These are phyloP conservation scores for Blepharisma stoltei DNA, from an alignment of 73 alveolate genomes.

Conservation along the genomic window DNA sequence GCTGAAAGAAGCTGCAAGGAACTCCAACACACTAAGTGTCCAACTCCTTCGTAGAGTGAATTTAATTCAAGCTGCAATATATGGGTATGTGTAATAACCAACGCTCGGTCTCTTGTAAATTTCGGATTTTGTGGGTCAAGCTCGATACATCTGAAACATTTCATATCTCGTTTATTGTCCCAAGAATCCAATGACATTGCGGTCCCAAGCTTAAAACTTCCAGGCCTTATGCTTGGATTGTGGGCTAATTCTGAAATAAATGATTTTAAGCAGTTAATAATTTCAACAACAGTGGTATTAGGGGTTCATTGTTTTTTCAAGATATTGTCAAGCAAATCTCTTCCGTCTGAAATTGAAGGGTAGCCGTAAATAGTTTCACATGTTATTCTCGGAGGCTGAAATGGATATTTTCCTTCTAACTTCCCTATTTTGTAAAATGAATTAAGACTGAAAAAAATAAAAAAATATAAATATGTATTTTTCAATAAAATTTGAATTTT, in stretches of 20 bases:
- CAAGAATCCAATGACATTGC: conserved; percentile 9
- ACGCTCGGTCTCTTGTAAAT: conserved; percentile 8
- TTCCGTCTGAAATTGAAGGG: conserved; percentile 53
- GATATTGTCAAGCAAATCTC: conserved; percentile 48
- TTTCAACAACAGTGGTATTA: conserved; percentile 20
- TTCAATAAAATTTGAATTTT: too few species aligned
- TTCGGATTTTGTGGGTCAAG: conserved; percentile 28
- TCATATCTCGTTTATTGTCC: conserved; percentile 8
- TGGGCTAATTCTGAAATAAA: neutral
- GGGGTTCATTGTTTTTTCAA: conserved; percentile 44
- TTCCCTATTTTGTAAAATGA: too few species aligned
- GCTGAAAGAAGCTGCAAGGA: neutral
- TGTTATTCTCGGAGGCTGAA: conserved; percentile 24
- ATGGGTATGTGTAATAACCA: conserved; percentile 18
- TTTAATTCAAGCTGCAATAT: conserved; percentile 19
- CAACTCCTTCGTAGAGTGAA: neutral
- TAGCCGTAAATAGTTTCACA: conserved; percentile 11
- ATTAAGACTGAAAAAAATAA: too few species aligned
- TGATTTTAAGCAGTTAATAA: neutral
- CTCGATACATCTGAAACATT: neutral
- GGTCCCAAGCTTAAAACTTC: conserved; percentile 24
- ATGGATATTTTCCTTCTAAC: conserved; percentile 29
- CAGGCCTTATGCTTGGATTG: conserved; percentile 3
- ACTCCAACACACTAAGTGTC: conserved; percentile 1
- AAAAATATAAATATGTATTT: too few species aligned